These are phyloP conservation scores for Juglanconis juglandina DNA, from an alignment of 2,329 filamentous ascomycete species.

Conservation along the genomic window DNA sequence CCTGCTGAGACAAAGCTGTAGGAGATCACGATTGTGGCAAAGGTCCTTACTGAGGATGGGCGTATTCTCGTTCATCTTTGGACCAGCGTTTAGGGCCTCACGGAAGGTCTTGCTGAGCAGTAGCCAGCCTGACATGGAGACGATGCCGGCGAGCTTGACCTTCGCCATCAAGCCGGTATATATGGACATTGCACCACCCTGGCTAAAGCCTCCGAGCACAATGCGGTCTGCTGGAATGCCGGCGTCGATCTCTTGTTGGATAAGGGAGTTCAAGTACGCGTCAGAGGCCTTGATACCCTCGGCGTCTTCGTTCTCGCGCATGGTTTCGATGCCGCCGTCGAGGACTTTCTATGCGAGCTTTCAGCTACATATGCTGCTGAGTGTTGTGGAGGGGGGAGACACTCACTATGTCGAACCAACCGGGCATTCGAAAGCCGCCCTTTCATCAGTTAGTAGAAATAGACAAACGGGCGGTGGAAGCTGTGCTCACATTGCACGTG, in stretches of 20 bases:
- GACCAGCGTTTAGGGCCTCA: constrained; percentile 33
- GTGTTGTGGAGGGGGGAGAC: background rate
- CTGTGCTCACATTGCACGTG: constrained; percentile 57
- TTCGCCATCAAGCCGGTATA: constrained; percentile 72
- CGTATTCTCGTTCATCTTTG: constrained; percentile 65
- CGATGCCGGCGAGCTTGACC: constrained; percentile 79
- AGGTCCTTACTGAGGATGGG: constrained; percentile 61
- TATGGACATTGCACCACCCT: constrained; percentile 85
- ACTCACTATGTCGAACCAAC: constrained; percentile 77
- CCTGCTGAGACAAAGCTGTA: no score
- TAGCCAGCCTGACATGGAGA: constrained; percentile 80
- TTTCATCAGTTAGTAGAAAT: constrained; percentile 2
- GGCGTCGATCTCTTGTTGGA: constrained; percentile 74
- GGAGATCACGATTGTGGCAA: background rate
- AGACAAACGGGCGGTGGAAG: background rate
- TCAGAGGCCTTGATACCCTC: constrained; percentile 69
- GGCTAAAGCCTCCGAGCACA: constrained; percentile 78
- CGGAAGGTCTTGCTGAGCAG: constrained; percentile 55
- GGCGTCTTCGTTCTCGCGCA: constrained; percentile 51
- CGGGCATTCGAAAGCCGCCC: constrained; percentile 72
- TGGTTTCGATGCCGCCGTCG: constrained; percentile 24
- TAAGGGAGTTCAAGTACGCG: constrained; percentile 73
- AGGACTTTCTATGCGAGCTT: constrained; percentile 15
- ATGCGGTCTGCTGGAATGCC: constrained; percentile 82
- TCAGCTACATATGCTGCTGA: background rate